Percentiles rank a stretch among this genome's conserved stretches.
These are phyloP conservation scores for Hanseniaspora occidentalis DNA, from an alignment of 805 yeast genomes.

Conservation along the genomic window DNA sequence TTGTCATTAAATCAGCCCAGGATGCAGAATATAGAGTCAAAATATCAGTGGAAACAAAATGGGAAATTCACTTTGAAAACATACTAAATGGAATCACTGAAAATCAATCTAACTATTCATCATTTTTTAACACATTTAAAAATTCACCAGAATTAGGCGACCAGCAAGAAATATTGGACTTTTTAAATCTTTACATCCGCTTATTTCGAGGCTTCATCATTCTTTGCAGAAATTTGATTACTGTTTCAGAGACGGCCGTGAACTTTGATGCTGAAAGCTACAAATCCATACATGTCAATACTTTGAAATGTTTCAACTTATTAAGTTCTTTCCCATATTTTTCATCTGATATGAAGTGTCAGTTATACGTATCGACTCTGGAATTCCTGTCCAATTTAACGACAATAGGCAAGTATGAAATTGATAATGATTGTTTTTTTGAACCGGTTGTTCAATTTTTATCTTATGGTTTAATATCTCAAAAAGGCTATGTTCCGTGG, in stretches of 20 bases:
- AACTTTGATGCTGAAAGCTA: neutral
- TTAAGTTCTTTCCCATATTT: neutral
- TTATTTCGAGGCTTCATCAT: conserved; percentile 2
- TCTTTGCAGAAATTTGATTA: conserved; percentile 1
- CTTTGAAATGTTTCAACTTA: neutral
- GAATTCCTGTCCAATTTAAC: conserved; percentile 4
- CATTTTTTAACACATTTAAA: neutral
- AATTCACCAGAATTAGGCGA: neutral
- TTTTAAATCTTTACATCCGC: conserved; percentile 1
- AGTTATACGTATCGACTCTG: neutral
- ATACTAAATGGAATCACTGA: too few relatives aligned
- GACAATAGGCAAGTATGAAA: neutral
- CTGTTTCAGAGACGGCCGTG: neutral
- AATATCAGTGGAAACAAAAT: too few relatives aligned
- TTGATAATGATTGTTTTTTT: neutral
- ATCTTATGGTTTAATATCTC: neutral
- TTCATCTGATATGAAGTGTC: neutral
- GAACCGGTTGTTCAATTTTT: neutral
- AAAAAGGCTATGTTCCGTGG: neutral
- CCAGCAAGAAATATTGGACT: neutral
- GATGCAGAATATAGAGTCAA: too few relatives aligned
- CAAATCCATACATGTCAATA: neutral
- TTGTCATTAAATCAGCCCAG: too few relatives aligned
- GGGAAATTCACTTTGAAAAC: too few relatives aligned
- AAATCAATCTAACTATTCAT: neutral